Evolutionary conservation across 2,329 filamentous ascomycete genomes (phyloP), one percentile per base, ranked within the genome.

Genomic region (Sclerotinia spermophila): DNA sequence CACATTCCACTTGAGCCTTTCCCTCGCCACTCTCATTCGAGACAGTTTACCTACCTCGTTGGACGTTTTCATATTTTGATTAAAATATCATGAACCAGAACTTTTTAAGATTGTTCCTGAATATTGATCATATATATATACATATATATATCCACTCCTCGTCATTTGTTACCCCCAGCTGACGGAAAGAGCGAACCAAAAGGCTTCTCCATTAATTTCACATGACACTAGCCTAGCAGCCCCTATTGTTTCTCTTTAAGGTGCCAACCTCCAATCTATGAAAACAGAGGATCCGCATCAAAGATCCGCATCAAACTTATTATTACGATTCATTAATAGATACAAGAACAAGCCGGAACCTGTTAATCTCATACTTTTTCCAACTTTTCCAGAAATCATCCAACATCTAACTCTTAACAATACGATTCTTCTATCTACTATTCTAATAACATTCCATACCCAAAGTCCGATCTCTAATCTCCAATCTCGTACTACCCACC

Each of bases 201-300:
- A 48, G 60, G 60, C 44, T 48, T 65, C 61, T 45, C 61, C 44
- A 65, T 65, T 65, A 51, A 65, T 65, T 65, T 65, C 24, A 66
- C 24, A 66, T 53, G 35, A 53, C 62, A 66, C 62, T 53, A 66
- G 45, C 53, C 62, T 66, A 40, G 48, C 51, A 40, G 62, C 62
- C 62, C 62, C 62, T 66, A 66, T 66, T 53, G 38, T 66, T 53
- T 64, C 33, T 51, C 61, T 51, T 40, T 21, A 40, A 64, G 61
- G 42, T 64, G 60, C 42, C 40, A 61, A 61, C 40, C 58, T 35
- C 30, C 15, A 65, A 65, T 51, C 61, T 65, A 35, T 65, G 44
- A 51, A 65, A 65, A 38, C 61, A 40, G 33, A 51, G 53, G 65
- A 67, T 67, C 65, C 51, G 51, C 65, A 59, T 67, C 33, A 21